A percentile compares a stretch with the other conserved stretches of the same genome.
Evolutionary conservation across 2,329 filamentous ascomycete genomes (phyloP).

Genomic region (Neoarthrinium moseri): DNA sequence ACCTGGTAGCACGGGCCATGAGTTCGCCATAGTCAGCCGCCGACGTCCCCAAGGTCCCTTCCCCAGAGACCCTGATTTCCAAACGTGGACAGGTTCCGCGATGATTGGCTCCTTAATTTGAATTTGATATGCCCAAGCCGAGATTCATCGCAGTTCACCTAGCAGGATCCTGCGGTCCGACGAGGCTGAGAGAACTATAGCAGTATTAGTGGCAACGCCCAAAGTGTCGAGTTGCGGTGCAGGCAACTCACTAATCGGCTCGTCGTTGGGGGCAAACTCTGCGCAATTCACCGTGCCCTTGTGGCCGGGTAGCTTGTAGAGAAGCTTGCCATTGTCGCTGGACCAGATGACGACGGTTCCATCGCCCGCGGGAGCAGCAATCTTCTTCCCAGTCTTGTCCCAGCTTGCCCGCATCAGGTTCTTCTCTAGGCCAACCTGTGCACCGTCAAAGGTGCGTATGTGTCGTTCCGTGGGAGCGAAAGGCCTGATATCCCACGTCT

Average conservation of each 20-base stretch:
- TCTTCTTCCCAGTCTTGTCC: constrained; percentile 81
- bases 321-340: constrained; percentile 77
- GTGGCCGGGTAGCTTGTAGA: constrained; percentile 94
- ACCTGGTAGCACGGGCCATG: too few species aligned
- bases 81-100: too few species aligned
- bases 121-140: too few species aligned
- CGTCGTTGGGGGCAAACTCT: constrained; percentile 79
- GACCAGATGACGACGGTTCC: constrained; percentile 93
- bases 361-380: constrained; percentile 87
- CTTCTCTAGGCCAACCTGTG: constrained; percentile 82
- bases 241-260: constrained; percentile 76
- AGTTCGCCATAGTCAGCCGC: too few species aligned
- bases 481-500: constrained; percentile 94
- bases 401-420: constrained; percentile 89
- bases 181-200: constrained; percentile 78
- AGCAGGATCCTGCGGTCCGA: constrained; percentile 85
- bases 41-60: too few species aligned
- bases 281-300: constrained; percentile 95
- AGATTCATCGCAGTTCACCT: constrained; percentile 71
- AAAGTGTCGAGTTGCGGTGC: not conserved
- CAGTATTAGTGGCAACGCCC: not conserved
- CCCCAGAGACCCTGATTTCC: too few species aligned
- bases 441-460: constrained; percentile 89
- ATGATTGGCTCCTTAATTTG: too few species aligned
- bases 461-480: constrained; percentile 88